Conservation (phyloP, 2,329 filamentous ascomycete genomes). For the Colletotrichum sp. region DNA sequence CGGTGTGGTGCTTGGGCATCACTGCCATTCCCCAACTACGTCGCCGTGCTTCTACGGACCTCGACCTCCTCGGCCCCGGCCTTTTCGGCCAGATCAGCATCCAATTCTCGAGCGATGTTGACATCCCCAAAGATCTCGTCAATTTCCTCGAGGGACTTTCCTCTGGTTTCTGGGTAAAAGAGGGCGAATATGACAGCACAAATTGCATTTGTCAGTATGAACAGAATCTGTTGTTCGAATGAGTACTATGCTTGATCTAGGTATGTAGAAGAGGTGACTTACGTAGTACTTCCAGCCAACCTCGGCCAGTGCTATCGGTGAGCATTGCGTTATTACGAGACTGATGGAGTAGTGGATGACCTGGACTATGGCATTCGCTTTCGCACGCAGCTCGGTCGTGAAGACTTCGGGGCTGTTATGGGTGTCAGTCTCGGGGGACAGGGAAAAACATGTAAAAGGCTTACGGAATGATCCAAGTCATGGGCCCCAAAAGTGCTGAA, state of each 20-base stretch:
- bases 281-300: constrained; percentile 47
- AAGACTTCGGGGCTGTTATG: constrained; percentile 40
- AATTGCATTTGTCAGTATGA: constrained; percentile 40
- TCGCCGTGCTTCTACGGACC: neutral
- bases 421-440: neutral
- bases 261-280: constrained; percentile 1
- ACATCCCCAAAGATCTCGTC: constrained; percentile 44
- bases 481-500: constrained; percentile 40
- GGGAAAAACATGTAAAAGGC: too few species aligned
- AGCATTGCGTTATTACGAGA: constrained; percentile 43
- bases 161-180: constrained; percentile 20
- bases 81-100: constrained; percentile 23
- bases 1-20: neutral
- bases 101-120: constrained; percentile 25
- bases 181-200: constrained; percentile 27
- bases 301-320: constrained; percentile 39
- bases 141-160: constrained; percentile 44
- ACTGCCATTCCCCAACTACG: neutral
- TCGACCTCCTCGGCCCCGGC: constrained; percentile 21
- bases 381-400: constrained; percentile 42
- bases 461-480: constrained; percentile 48
- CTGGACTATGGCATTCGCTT: constrained; percentile 44
- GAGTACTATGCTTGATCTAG: neutral
- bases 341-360: constrained; percentile 45
- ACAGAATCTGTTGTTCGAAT: constrained; percentile 33